Base-by-base conservation (phyloP, 345 rosid genomes). In the Xanthoceras sorbifolium region DNA sequence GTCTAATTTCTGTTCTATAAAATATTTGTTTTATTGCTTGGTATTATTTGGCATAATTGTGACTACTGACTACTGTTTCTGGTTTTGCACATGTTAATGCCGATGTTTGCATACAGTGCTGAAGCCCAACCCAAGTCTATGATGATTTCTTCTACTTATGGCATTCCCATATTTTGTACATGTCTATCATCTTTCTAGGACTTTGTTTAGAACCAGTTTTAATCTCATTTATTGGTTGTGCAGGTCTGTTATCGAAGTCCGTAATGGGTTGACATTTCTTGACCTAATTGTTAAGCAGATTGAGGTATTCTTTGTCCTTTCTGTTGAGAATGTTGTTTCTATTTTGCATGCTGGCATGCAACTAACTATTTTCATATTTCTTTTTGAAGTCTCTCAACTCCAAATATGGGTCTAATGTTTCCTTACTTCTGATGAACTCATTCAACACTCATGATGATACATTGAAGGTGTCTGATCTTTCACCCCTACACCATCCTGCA, bases 361-460 rank as follows among this genome's bases (percentile, higher is more conserved):
- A 65, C 73, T 69, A 28, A 69, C 75, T n/a, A 10, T 48, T 73
- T 79, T 44, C 44, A 17, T 6, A 46, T 70, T 36, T 77, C n/a
- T 6, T 68, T 61, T 54, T 73, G 62, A 84, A 96, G 99, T 84
- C 87, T 82, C 98, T 95, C 77, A 95, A 95, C 76, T 71, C 86
- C 59, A 95, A 89, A 82, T 95, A 92, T 75, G 97, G 97, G 48
- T 90, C 97, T 85, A 89, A 83, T 78, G 99, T 95, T 71, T 98
- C 99, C 0, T 76, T 95, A 86, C 97, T 95, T 84, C 90, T 95
- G 55, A 95, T 93, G 99, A 95, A 95, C 89, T 95, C 99, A 9
- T 95, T 95, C 83, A 95, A 95, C 79, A 95, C 97, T 77, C 99
- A 95, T 78, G 99, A 95, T 71, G 98, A 95, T 82, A 95, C 99